Evolutionary conservation across 164 flowering plant genomes (phyloP).

Genomic region (Stephania cephalantha): DNA sequence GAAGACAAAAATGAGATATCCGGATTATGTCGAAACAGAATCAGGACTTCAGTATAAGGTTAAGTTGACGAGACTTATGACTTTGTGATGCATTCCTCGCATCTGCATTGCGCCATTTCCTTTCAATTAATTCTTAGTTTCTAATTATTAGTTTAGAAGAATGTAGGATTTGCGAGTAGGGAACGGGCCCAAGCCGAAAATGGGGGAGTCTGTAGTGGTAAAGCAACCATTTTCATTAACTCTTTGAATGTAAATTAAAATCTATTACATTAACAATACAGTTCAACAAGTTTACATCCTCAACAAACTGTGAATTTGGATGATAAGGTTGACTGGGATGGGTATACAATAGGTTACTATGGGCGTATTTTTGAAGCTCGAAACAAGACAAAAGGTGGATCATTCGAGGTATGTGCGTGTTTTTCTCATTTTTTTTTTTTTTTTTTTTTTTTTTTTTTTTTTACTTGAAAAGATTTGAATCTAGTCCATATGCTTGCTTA

Average conservation of each 20-base stretch:
- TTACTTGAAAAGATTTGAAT: background rate
- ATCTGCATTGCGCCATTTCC: constrained; percentile 3
- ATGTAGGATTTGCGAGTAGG: constrained; percentile 86
- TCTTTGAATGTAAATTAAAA: background rate
- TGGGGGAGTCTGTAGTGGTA: constrained; percentile 94
- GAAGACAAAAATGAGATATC: constrained; percentile 79
- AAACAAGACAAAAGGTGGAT: constrained; percentile 95
- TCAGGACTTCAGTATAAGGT: constrained; percentile 98
- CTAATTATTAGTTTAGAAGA: constrained; percentile 20
- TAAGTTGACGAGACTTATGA: background rate
- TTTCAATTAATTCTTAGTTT: constrained; percentile 2
- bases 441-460: background rate
- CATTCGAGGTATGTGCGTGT: constrained; percentile 60
- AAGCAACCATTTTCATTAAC: constrained; percentile 14
- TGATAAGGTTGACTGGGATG: constrained; percentile 90
- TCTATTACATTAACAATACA: background rate
- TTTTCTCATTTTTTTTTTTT: background rate
- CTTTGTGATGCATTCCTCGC: background rate
- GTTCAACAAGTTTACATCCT: background rate
- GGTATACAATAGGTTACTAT: constrained; percentile 94
- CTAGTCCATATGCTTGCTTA: background rate
- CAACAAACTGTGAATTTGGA: constrained; percentile 12
- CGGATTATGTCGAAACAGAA: constrained; percentile 70
- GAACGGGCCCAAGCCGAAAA: constrained; percentile 71
- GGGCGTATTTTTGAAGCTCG: constrained; percentile 99